These are phyloP conservation scores for Stagonosporopsis chrysanthemi DNA, from an alignment of 2,329 filamentous ascomycete genomes.

Conservation along the genomic window DNA sequence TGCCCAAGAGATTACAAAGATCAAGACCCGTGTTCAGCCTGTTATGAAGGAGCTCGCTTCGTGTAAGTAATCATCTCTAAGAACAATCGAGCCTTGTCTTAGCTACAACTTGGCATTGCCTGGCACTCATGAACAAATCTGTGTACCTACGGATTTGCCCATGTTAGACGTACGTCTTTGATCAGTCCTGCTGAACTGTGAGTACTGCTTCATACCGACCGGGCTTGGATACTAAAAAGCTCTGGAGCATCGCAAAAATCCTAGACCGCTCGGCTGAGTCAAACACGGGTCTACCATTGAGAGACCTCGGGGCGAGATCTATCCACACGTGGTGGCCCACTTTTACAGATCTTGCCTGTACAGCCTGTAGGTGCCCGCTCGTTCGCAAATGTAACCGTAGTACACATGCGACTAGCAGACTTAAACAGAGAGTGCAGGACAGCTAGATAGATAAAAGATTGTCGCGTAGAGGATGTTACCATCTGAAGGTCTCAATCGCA, in stretches of 20 bases:
- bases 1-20: neutral
- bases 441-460: too few relatives aligned
- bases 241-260: neutral
- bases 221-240: neutral
- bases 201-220: neutral
- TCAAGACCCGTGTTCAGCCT: neutral
- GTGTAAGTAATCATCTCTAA: too few relatives aligned
- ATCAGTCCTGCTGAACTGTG: neutral
- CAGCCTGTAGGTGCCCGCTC: neutral
- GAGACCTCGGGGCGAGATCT: neutral
- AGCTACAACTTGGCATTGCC: too few relatives aligned
- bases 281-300: conserved; percentile 5
- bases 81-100: too few relatives aligned
- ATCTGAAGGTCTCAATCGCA: too few relatives aligned
- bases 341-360: neutral
- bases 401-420: neutral
- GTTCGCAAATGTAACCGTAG: neutral
- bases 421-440: neutral
- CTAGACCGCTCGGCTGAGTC: neutral
- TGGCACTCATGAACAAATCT: too few relatives aligned
- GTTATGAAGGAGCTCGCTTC: too few relatives aligned
- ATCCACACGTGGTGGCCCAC: conserved; percentile 1
- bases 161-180: too few relatives aligned
- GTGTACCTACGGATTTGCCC: too few relatives aligned
- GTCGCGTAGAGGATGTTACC: too few relatives aligned